Evolutionary conservation across 345 rosid genomes (phyloP).

Genomic region (Hibiscus syriacus): DNA sequence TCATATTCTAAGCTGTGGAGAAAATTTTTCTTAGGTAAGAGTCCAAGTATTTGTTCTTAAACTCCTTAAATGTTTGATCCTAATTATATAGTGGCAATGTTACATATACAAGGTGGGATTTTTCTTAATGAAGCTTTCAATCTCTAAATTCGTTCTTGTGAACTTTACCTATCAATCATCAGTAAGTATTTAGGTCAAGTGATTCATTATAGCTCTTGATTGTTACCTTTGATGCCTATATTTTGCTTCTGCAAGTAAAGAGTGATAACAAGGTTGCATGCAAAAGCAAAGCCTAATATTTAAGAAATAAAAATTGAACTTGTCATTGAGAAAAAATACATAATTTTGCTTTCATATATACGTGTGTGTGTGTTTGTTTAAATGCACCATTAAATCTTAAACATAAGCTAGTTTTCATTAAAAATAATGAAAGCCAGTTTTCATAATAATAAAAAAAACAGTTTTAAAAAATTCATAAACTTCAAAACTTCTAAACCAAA

Average conservation of each 20-base stretch:
- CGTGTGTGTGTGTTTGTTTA: no score
- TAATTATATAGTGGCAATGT: no score
- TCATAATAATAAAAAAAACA: background rate
- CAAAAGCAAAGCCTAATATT: background rate
- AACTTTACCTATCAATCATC: background rate
- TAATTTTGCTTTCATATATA: background rate
- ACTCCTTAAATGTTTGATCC: background rate
- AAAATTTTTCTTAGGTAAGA: background rate
- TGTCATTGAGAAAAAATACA: background rate
- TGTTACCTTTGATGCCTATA: background rate
- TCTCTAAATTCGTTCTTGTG: background rate
- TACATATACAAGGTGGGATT: no score
- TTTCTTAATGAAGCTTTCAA: background rate
- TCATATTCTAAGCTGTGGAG: no score
- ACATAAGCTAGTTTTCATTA: no score
- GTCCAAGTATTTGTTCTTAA: background rate
- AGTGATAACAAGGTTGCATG: background rate
- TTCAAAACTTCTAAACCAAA: background rate
- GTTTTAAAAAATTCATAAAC: no score
- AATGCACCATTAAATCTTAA: no score
- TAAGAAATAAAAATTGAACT: background rate
- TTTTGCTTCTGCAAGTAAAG: background rate
- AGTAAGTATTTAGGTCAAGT: background rate
- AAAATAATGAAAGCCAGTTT: no score
- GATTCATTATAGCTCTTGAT: background rate